A percentile compares a stretch with the other conserved stretches of the same genome.
Evolutionary conservation across 768 basidiomycete genomes (phyloP).

Genomic region (Naematelia aurantialba): DNA sequence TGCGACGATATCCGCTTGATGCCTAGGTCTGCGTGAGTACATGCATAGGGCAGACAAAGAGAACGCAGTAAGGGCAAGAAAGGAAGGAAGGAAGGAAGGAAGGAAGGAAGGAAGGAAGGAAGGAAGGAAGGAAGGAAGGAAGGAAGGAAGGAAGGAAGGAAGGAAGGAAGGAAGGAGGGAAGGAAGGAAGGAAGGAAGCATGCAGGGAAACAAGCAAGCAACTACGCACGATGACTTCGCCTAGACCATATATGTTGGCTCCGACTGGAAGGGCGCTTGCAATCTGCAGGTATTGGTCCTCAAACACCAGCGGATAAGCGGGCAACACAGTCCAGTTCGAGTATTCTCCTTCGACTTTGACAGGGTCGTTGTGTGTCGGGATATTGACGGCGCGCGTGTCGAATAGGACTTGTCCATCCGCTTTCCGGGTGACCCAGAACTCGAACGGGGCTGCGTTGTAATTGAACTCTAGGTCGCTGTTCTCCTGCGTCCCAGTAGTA

Average conservation of each 20-base stretch:
- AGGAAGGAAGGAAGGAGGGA: too few relatives aligned
- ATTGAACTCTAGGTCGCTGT: conserved; percentile 66
- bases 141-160: too few relatives aligned
- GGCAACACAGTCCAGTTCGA: conserved; percentile 57
- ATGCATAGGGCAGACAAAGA: neutral
- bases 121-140: too few relatives aligned
- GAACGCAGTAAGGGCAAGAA: neutral
- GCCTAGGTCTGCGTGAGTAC: neutral
- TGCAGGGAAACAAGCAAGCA: too few relatives aligned
- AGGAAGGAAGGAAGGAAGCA: too few relatives aligned
- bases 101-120: too few relatives aligned
- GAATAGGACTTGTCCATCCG: conserved; percentile 60
- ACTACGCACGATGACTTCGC: conserved; percentile 53
- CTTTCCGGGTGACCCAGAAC: conserved; percentile 67
- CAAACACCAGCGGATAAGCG: conserved; percentile 65
- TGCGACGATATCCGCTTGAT: conserved; percentile 8
- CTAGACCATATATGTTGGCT: conserved; percentile 73
- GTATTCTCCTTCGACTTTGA: conserved; percentile 55
- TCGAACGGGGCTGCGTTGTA: conserved; percentile 63
- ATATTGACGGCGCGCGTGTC: conserved; percentile 66
- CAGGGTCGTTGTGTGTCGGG: conserved; percentile 59
- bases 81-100: too few relatives aligned
- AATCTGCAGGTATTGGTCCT: conserved; percentile 71
- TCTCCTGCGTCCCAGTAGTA: neutral
- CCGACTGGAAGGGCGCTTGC: conserved; percentile 61